Conservation (phyloP, 768 basidiomycete species). For the Exsudoporus frostii region DNA sequence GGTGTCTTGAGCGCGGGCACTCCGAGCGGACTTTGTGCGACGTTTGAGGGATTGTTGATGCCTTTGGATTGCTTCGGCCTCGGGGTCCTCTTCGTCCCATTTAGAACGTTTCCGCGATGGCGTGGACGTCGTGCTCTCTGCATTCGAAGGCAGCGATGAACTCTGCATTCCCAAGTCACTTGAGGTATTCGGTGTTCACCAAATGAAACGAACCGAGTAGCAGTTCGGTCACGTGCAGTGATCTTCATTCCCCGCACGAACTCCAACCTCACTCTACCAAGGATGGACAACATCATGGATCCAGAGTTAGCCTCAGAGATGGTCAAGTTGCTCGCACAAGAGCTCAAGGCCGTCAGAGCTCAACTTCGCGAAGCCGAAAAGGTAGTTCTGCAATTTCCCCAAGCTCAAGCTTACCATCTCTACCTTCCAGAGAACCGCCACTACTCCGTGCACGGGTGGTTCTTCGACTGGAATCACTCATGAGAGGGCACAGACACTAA, state of each 20-base stretch:
- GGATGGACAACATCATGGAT: constrained; percentile 24
- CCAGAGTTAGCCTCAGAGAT: constrained; percentile 24
- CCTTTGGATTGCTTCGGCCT: constrained; percentile 35
- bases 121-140: constrained; percentile 41
- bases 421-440: constrained; percentile 9
- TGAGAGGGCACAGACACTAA: constrained; percentile 8
- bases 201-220: too few relatives aligned
- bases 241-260: background rate
- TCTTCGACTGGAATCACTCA: background rate
- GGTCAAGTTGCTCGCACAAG: constrained; percentile 24
- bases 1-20: constrained; percentile 14
- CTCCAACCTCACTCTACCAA: background rate
- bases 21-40: constrained; percentile 42
- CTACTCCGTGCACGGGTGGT: background rate
- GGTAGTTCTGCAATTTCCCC: constrained; percentile 5
- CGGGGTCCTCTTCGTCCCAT: constrained; percentile 57
- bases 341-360: constrained; percentile 23
- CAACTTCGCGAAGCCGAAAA: constrained; percentile 23
- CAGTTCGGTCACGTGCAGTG: constrained; percentile 10
- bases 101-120: constrained; percentile 74
- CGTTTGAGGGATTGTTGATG: constrained; percentile 49
- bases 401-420: background rate
- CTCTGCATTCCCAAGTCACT: constrained; percentile 2
- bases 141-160: constrained; percentile 23
- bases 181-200: too few relatives aligned